These are phyloP conservation scores for Aspergillus tamarii DNA, from an alignment of 2,329 filamentous ascomycete genomes.

Conservation along the genomic window DNA sequence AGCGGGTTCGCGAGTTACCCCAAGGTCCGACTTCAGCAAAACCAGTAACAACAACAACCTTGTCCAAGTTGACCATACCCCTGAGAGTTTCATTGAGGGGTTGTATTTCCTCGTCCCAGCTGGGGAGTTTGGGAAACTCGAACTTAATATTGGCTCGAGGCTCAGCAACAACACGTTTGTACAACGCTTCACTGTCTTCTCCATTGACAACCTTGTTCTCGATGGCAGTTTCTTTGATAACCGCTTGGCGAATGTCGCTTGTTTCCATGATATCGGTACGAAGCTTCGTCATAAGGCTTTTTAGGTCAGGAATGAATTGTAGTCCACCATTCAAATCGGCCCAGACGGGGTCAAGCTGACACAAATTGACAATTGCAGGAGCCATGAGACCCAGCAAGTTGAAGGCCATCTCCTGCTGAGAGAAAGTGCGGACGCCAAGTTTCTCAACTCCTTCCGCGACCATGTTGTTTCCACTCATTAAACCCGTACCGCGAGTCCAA, in stretches of 20 bases:
- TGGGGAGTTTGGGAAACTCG: conserved; percentile 85
- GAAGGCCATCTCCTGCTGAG: conserved; percentile 99
- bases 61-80: conserved; percentile 98
- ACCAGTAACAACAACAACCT: conserved; percentile 95
- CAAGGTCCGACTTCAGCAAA: conserved; percentile 84
- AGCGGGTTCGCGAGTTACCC: conserved; percentile 97
- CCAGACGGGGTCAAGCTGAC: conserved; percentile 93
- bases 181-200: conserved; percentile 85
- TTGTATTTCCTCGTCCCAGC: conserved; percentile 89
- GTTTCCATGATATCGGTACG: conserved; percentile 95
- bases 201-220: conserved; percentile 98
- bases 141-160: conserved; percentile 98
- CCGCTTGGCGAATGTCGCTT: conserved; percentile 88
- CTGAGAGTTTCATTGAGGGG: conserved; percentile 86
- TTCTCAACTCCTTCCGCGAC: conserved; percentile 96
- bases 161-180: conserved; percentile 91
- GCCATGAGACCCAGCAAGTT: conserved; percentile 97
- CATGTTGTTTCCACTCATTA: conserved; percentile 98
- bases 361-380: conserved; percentile 89
- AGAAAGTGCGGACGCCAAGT: conserved; percentile 96
- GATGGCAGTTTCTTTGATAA: conserved; percentile 92
- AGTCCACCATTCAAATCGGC: conserved; percentile 97
- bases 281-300: conserved; percentile 89
- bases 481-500: conserved; percentile 96
- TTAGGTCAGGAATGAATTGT: conserved; percentile 95